phyloP scores from a whole-genome alignment of 139 green algal species.

The Deuterostichococcus epilithicus region DNA sequence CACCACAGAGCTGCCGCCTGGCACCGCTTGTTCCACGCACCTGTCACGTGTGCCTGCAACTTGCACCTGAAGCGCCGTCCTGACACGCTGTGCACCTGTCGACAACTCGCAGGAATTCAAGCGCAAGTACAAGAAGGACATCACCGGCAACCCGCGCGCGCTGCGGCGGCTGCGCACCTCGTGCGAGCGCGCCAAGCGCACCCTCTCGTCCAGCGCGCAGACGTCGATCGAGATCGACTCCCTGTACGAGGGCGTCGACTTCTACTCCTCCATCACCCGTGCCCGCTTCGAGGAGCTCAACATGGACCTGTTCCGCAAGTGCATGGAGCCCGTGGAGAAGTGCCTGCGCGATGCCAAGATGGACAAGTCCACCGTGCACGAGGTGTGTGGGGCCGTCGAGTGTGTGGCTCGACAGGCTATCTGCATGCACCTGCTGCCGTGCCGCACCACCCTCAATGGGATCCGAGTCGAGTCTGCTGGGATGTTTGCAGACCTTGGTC shows the following conservation, averaged over 20 bases:
- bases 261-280: conserved; percentile 93
- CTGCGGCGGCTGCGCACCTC: conserved; percentile 69
- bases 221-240: conserved; percentile 97
- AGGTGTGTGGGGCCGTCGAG: neutral
- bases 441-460: too few relatives aligned
- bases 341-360: conserved; percentile 83
- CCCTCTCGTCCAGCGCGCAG: conserved; percentile 78
- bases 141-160: conserved; percentile 77
- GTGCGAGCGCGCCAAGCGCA: conserved; percentile 86
- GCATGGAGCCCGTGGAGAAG: conserved; percentile 99
- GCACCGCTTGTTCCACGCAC: neutral
- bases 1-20: neutral
- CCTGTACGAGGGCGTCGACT: conserved; percentile 97
- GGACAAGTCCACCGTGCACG: conserved; percentile 62
- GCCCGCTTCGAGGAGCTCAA: conserved; percentile 97
- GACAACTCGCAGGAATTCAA: conserved; percentile 89
- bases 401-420: too few relatives aligned
- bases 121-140: conserved; percentile 98
- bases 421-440: too few relatives aligned
- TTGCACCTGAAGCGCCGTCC: conserved; percentile 6
- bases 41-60: neutral
- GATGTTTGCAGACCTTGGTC: too few relatives aligned
- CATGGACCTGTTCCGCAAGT: conserved; percentile 99
- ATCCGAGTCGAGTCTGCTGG: too few relatives aligned
- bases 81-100: neutral